Evolutionary conservation across 2,329 filamentous ascomycete genomes (phyloP).

Genomic region (Delphinella strobiligena): DNA sequence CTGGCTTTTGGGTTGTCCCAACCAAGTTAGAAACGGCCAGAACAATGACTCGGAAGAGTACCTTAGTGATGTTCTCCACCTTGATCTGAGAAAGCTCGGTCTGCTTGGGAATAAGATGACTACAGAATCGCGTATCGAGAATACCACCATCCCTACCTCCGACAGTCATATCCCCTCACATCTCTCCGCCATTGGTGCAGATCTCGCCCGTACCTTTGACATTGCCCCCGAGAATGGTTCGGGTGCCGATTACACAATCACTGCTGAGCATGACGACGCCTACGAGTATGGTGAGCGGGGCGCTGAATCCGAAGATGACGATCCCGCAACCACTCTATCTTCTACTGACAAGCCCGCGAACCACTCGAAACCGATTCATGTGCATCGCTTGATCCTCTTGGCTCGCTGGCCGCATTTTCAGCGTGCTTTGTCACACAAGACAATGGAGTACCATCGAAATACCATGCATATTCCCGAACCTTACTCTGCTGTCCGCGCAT

Average conservation of each 20-base stretch:
- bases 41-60: constrained; percentile 74
- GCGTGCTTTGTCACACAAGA: constrained; percentile 81
- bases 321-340: constrained; percentile 27
- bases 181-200: constrained; percentile 60
- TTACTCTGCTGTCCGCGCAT: constrained; percentile 85
- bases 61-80: constrained; percentile 84
- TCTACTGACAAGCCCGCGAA: constrained; percentile 19
- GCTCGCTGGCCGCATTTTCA: constrained; percentile 95
- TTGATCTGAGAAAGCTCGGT: constrained; percentile 85
- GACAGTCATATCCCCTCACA: constrained; percentile 40
- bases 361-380: constrained; percentile 77
- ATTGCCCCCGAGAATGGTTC: constrained; percentile 72
- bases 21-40: constrained; percentile 56
- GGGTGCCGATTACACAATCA: constrained; percentile 83
- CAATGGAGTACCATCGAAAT: constrained; percentile 94
- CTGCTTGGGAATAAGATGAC: constrained; percentile 64
- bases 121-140: constrained; percentile 27
- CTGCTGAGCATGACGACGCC: constrained; percentile 63
- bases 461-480: constrained; percentile 97
- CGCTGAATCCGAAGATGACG: constrained; percentile 25
- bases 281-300: constrained; percentile 10
- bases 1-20: constrained; percentile 88
- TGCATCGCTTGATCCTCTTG: constrained; percentile 88
- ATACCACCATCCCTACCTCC: constrained; percentile 35
- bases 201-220: constrained; percentile 80